Evolutionary conservation across 345 rosid genomes (phyloP), one percentile per base, ranked within the genome.

Genomic region (Trapa bicornis): DNA sequence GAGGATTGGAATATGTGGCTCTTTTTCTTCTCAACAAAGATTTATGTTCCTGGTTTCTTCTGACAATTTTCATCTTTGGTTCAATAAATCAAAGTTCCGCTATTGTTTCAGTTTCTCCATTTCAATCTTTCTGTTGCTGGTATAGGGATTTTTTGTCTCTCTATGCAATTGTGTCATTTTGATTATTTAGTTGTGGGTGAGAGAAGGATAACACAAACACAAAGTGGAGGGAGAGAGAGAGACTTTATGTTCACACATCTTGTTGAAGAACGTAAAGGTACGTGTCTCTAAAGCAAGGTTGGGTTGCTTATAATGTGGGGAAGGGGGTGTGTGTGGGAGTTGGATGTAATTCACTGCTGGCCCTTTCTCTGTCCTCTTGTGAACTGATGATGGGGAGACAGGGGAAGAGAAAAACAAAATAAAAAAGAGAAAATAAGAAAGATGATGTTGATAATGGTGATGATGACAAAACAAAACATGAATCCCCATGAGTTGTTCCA

Each of bases 11-110:
- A 53, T 54, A 6, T 54, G 60, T 54, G 60, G 5, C 6, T 3
- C 4, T 50, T 50, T 7, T 16, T 50, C 53, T 11, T 47, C 16
- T 11, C 3, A 47, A 7, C 17, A 17, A 47, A 47, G 53, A 47
- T 47, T 22, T 22, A 22, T 47, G 53, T 47, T 47, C 14, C 52
- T 47, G 5, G 6, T 50, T 22, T 22, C 63, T 62, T 71, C 37
- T 69, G 74, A 61, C 84, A 81, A 76, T 54, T 54, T 54, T 54
- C 22, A 54, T 22, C 17, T n/a, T n/a, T 54, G 11, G 22, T 77
- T 72, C 73, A 75, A 80, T 77, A 22, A 86, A 86, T 82, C 82
- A 80, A 75, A 77, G 48, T 45, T 37, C 62, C 67, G 82, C 75
- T 41, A 8, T 12, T 60, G 16, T 37, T 45, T 4, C 9, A 36